phyloP scores from a whole-genome alignment of 177 flowering plant genomes.

The Telopea speciosissima region DNA sequence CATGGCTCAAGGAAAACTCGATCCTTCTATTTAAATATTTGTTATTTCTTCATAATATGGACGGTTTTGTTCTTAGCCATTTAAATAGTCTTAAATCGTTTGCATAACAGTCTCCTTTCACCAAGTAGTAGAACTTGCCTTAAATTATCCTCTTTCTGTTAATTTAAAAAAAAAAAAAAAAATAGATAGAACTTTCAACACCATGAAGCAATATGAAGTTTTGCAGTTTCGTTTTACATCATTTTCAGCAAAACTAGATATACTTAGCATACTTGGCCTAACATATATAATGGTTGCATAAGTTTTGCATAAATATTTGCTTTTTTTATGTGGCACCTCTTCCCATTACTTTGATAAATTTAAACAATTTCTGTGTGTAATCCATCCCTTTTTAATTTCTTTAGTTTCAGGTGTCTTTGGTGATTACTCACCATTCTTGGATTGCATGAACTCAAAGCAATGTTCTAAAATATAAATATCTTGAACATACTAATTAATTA shows the following conservation, averaged over 20 bases:
- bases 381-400: not conserved
- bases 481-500: not conserved
- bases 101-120: not conserved
- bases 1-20: too few relatives aligned
- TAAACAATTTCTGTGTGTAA: not conserved
- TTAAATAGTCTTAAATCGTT: too few relatives aligned
- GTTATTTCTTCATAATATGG: too few relatives aligned
- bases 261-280: not conserved
- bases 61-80: too few relatives aligned
- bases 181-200: not conserved
- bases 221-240: not conserved
- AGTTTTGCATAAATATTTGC: not conserved
- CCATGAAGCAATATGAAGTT: not conserved
- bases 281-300: not conserved
- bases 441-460: conserved; percentile 1
- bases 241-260: not conserved
- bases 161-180: too few relatives aligned
- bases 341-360: not conserved
- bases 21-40: too few relatives aligned
- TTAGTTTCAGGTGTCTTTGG: not conserved
- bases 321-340: not conserved
- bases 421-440: not conserved
- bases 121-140: not conserved
- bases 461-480: not conserved
- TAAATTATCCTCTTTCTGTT: too few relatives aligned